A percentile compares a stretch with the other conserved stretches of the same genome.
Conservation (phyloP, 345 rosid genomes). For the Acer saccharum region DNA sequence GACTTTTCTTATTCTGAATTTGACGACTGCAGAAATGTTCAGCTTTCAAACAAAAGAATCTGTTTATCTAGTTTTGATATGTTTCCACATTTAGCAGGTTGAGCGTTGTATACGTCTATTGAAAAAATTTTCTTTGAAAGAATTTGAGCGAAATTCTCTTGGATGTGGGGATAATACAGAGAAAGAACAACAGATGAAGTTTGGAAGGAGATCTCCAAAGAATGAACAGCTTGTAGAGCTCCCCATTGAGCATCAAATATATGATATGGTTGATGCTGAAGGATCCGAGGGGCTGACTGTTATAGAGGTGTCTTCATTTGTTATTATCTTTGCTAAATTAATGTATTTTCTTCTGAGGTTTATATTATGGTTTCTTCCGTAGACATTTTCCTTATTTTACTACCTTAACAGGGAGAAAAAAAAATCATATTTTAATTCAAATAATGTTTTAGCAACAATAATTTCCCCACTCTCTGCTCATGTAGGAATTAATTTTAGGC, state of each 20-base stretch:
- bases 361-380: not conserved
- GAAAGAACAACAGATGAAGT: conserved; percentile 55
- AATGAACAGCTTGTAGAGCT: conserved; percentile 81
- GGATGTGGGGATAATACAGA: conserved; percentile 38
- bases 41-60: not conserved
- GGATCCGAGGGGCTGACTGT: conserved; percentile 67
- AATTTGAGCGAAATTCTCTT: conserved; percentile 38
- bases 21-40: conserved; percentile 2
- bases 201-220: conserved; percentile 62
- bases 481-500: not conserved
- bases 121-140: conserved; percentile 44
- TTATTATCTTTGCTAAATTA: conserved; percentile 4
- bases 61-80: conserved; percentile 7
- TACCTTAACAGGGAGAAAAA: not conserved
- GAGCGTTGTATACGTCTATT: conserved; percentile 65
- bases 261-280: conserved; percentile 82
- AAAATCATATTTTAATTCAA: not conserved
- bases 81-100: conserved; percentile 50
- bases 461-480: not conserved
- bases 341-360: conserved; percentile 4
- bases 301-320: conserved; percentile 61
- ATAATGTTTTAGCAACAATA: not conserved
- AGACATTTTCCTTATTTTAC: not conserved
- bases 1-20: conserved; percentile 1
- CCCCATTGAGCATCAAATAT: conserved; percentile 77